Evolutionary conservation across 305 asterid species (phyloP).

Genomic region (Fraxinus greggii): DNA sequence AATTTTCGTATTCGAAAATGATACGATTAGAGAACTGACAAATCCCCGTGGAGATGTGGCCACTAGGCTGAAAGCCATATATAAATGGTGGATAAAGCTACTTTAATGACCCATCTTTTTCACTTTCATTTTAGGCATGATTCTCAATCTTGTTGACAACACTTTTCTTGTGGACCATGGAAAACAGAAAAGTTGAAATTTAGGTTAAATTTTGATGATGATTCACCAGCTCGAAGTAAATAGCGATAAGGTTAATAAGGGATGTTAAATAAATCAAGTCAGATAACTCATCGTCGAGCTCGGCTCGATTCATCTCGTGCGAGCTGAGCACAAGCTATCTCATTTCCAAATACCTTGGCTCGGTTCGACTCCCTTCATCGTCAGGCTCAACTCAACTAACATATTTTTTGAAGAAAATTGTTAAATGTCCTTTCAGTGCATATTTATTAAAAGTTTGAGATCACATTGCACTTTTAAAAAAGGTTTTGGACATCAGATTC

Average conservation of each 20-base stretch:
- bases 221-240: background rate
- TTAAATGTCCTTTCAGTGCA: too few species aligned
- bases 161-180: background rate
- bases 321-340: background rate
- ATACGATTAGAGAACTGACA: background rate
- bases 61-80: background rate
- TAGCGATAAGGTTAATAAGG: background rate
- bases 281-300: too few species aligned
- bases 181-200: background rate
- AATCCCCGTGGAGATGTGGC: background rate
- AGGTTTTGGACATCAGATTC: background rate
- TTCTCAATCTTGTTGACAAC: conserved; percentile 26
- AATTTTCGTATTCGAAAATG: background rate
- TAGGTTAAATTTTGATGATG: background rate
- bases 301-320: background rate
- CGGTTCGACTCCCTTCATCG: background rate
- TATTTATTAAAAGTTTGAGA: background rate
- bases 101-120: conserved; percentile 38
- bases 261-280: background rate
- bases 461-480: background rate
- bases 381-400: background rate
- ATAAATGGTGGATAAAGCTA: conserved; percentile 13
- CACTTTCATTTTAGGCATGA: conserved; percentile 30
- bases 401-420: background rate
- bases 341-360: background rate